Percentiles rank a stretch among this genome's conserved stretches.
phyloP scores from a whole-genome alignment of 2,329 filamentous ascomycete species.

The Botryotinia convoluta region DNA sequence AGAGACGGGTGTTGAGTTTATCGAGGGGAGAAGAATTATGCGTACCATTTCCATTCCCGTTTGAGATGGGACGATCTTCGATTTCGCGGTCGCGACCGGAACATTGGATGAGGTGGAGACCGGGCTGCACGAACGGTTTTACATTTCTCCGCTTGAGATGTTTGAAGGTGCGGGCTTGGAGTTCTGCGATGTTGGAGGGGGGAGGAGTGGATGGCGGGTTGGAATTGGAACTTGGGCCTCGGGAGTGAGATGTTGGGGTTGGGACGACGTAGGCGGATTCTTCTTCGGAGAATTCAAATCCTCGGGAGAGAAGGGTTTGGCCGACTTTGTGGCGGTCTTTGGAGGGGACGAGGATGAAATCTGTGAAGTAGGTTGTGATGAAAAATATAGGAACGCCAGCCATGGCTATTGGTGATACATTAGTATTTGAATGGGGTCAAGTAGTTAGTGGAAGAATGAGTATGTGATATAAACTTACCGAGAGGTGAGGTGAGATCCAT shows the following conservation, averaged over 20 bases:
- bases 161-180: constrained; percentile 79
- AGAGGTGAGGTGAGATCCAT: constrained; percentile 88
- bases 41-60: constrained; percentile 35
- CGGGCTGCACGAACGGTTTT: constrained; percentile 65
- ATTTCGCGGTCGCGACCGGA: constrained; percentile 54
- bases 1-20: constrained; percentile 60
- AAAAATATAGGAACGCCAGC: constrained; percentile 97
- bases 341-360: constrained; percentile 88
- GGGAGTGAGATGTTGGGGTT: constrained; percentile 32
- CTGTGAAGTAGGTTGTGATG: constrained; percentile 96
- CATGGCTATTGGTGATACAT: constrained; percentile 52
- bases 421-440: not conserved
- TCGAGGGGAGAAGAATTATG: constrained; percentile 49
- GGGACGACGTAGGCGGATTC: constrained; percentile 65
- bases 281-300: constrained; percentile 78
- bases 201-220: constrained; percentile 67
- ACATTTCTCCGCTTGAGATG: constrained; percentile 78
- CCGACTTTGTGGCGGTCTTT: constrained; percentile 73
- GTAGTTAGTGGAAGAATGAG: not conserved
- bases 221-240: constrained; percentile 43
- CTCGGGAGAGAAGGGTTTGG: constrained; percentile 70
- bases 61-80: constrained; percentile 39
- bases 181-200: constrained; percentile 72
- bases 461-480: not conserved
- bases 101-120: constrained; percentile 75